These are phyloP conservation scores for Tubosaeta sp. DNA, from an alignment of 768 basidiomycete genomes.

Conservation along the genomic window DNA sequence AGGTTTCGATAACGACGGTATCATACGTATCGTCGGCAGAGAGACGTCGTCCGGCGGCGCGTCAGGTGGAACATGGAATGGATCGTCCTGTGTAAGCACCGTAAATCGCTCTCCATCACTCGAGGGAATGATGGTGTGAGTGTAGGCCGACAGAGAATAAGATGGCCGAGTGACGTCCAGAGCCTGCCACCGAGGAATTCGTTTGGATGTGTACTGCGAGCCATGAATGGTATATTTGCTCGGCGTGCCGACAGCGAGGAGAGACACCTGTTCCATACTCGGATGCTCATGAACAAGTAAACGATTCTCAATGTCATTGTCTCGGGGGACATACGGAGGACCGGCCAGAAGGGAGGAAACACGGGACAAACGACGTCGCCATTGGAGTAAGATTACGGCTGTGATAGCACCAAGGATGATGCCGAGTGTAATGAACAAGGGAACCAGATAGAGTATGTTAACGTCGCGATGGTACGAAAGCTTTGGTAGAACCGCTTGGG, in stretches of 20 bases:
- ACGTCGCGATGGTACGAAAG: constrained; percentile 17
- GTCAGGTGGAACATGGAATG: constrained; percentile 13
- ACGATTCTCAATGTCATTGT: constrained; percentile 12
- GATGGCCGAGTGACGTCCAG: neutral
- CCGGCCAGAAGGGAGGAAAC: constrained; percentile 21
- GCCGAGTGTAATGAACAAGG: constrained; percentile 26
- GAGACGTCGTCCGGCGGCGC: neutral
- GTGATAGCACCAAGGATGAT: constrained; percentile 20
- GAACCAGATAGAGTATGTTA: constrained; percentile 26
- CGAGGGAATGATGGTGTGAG: constrained; percentile 17
- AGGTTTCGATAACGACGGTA: neutral
- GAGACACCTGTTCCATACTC: constrained; percentile 28
- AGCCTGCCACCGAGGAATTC: constrained; percentile 8
- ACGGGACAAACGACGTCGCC: constrained; percentile 8
- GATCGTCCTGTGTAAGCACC: constrained; percentile 22
- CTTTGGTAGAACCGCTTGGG: constrained; percentile 13
- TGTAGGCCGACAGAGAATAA: constrained; percentile 1
- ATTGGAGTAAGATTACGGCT: constrained; percentile 7
- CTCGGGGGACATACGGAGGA: constrained; percentile 24
- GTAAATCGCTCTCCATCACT: constrained; percentile 22
- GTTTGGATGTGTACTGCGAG: constrained; percentile 20
- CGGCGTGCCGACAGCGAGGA: constrained; percentile 22
- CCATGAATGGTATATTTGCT: constrained; percentile 30
- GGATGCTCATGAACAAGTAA: constrained; percentile 11
- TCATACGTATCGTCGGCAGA: constrained; percentile 3